A percentile compares a stretch with the other conserved stretches of the same genome.
These are phyloP conservation scores for Cladophialophora chaetospira DNA, from an alignment of 2,329 filamentous ascomycete genomes.

Conservation along the genomic window DNA sequence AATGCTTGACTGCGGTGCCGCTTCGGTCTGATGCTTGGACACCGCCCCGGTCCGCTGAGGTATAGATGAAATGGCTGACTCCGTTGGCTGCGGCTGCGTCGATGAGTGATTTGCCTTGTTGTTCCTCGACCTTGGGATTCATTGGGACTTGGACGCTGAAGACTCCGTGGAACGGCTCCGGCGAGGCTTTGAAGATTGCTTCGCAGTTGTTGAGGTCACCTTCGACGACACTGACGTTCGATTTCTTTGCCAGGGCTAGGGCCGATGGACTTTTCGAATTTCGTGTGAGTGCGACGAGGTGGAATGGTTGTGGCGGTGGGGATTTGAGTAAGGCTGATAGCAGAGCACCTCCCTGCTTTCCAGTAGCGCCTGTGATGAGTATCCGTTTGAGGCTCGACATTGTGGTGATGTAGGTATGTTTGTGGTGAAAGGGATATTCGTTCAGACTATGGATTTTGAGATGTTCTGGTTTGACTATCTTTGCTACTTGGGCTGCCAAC, in stretches of 20 bases:
- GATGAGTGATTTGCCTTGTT: slow-evolving; percentile 43
- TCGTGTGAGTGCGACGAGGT: slow-evolving; percentile 33
- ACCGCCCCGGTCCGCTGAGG: slow-evolving; percentile 42
- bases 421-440: not conserved
- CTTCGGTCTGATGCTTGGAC: slow-evolving; percentile 34
- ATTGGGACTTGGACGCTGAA: slow-evolving; percentile 28
- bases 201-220: slow-evolving; percentile 29
- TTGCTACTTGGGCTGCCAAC: not conserved
- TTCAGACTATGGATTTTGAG: too few species aligned
- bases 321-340: slow-evolving; percentile 46
- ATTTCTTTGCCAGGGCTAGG: slow-evolving; percentile 18
- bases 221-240: slow-evolving; percentile 26
- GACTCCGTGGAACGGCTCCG: slow-evolving; percentile 30
- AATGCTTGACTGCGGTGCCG: slow-evolving; percentile 35
- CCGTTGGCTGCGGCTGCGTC: slow-evolving; percentile 38
- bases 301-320: slow-evolving; percentile 40
- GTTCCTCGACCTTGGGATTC: slow-evolving; percentile 34
- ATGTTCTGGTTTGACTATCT: not conserved
- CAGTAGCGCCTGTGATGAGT: slow-evolving; percentile 53
- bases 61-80: slow-evolving; percentile 43
- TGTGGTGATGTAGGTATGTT: not conserved
- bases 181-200: slow-evolving; percentile 25
- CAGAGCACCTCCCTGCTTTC: slow-evolving; percentile 52
- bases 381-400: not conserved
- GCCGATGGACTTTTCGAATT: slow-evolving; percentile 26